Evolutionary conservation across 2,329 filamentous ascomycete species (phyloP), one percentile per base, ranked within the genome.

Genomic region (Fusarium clavum): DNA sequence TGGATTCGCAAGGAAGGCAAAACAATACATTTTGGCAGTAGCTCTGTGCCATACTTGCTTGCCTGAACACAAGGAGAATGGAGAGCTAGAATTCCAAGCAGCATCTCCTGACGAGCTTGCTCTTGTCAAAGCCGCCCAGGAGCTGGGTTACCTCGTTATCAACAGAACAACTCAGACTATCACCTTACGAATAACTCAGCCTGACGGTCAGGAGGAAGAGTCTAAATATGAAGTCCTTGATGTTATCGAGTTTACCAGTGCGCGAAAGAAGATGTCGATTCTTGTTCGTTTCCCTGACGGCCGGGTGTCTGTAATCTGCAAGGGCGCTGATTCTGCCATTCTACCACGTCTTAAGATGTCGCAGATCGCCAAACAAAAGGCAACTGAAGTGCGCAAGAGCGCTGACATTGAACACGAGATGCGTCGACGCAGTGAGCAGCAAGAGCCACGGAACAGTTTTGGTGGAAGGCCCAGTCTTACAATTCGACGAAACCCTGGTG

Each of bases 41-140:
- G 93, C 94, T 1, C 83, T 98, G 2, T 98, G 95, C 72, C 94
- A 98, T 77, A 97, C 94, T 2, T 97, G 94, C 77, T 83, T 97
- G 25, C 94, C 95, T 0, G 94, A 98, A 77, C 83, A 90, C 46
- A 88, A 76, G 25, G 86, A 77, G 11, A 85, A 91, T 73, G 94
- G 91, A 6, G 83, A 88, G 40, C 86, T 92, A n/a, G 88, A 91
- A 10, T 98, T 93, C 75, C 94, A 97, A 80, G 93, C 94, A 18
- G 92, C 94, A 1, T 97, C 94, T 0, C 94, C 94, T 0, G 94
- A 98, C 77, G 94, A 98, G 77, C 82, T 97, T 52, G 94, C 94
- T 10, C 85, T 98, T 30, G 93, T 97, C 0, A 86, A 88, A 72
- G 94, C 94, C 14, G 94, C 94, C 0, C 90, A 94, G 74, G 94